Evolutionary conservation across 176 grass and related monocot species (phyloP).

Genomic region (Leersia perrieri): DNA sequence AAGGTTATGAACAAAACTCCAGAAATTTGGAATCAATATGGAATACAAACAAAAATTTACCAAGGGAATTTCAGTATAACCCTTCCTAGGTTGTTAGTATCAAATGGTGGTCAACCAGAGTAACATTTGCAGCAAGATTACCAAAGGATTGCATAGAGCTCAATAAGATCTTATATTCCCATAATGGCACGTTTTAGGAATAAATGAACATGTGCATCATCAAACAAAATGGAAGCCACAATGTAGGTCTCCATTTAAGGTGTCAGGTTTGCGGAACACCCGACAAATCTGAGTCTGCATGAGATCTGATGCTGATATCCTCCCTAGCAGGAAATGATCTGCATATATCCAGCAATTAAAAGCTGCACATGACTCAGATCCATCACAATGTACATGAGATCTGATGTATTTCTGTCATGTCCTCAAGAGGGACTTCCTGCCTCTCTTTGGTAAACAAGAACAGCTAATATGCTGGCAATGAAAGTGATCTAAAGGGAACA

Average conservation of each 20-base stretch:
- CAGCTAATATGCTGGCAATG: constrained; percentile 51
- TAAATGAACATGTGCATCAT: constrained; percentile 33
- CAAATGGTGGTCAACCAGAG: constrained; percentile 28
- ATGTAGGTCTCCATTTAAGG: constrained; percentile 33
- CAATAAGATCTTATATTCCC: constrained; percentile 24
- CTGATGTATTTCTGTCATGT: constrained; percentile 43
- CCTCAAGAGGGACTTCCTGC: constrained; percentile 16
- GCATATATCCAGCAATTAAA: constrained; percentile 32
- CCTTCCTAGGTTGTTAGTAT: neutral
- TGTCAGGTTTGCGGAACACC: constrained; percentile 35
- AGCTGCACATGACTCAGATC: constrained; percentile 55
- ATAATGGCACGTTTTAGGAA: constrained; percentile 39
- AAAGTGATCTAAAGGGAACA: constrained; percentile 38
- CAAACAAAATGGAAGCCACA: constrained; percentile 36
- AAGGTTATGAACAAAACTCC: neutral
- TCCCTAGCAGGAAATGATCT: constrained; percentile 29
- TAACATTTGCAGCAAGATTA: constrained; percentile 22
- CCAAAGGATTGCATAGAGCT: constrained; percentile 19
- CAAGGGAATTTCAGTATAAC: neutral
- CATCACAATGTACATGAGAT: constrained; percentile 44
- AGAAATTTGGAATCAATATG: neutral
- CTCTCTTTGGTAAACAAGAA: constrained; percentile 44
- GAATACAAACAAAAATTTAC: neutral
- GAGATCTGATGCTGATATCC: constrained; percentile 44
- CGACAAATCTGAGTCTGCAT: constrained; percentile 30